Evolutionary conservation across 148 eudicot genomes (phyloP).

Genomic region (Spergularia bocconei): DNA sequence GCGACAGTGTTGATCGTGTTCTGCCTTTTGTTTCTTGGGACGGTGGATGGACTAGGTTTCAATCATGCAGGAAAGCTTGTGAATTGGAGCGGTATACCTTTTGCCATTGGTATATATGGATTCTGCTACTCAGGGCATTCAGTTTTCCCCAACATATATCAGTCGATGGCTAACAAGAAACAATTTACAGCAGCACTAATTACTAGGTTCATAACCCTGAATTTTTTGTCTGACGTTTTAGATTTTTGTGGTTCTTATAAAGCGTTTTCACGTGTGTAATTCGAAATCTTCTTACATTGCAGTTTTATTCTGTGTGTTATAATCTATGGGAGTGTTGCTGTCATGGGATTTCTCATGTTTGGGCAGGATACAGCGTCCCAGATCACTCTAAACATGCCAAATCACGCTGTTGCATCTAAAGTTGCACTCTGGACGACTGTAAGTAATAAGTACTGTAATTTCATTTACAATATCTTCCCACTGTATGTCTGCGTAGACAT

Average conservation of each 20-base stretch:
- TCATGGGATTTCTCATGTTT: constrained; percentile 84
- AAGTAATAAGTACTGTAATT: constrained; percentile 26
- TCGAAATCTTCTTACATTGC: constrained; percentile 22
- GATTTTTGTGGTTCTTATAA: background rate
- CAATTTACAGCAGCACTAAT: constrained; percentile 65
- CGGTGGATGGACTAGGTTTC: constrained; percentile 58
- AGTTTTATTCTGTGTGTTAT: constrained; percentile 69
- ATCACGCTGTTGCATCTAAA: constrained; percentile 47
- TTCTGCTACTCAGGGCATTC: constrained; percentile 88
- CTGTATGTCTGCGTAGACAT: background rate
- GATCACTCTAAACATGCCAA: constrained; percentile 86
- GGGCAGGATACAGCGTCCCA: constrained; percentile 71
- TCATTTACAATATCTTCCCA: background rate
- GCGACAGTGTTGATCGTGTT: constrained; percentile 59
- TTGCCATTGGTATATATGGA: constrained; percentile 80
- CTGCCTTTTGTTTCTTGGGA: constrained; percentile 61
- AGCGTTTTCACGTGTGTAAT: background rate
- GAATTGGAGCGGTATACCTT: constrained; percentile 75
- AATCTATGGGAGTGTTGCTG: constrained; percentile 74
- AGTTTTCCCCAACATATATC: constrained; percentile 90
- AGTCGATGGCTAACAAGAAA: constrained; percentile 88
- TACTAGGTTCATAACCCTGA: constrained; percentile 36
- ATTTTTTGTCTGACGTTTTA: background rate
- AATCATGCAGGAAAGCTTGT: constrained; percentile 50
- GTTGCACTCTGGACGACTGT: constrained; percentile 89